These are phyloP conservation scores for Nephelium lappaceum DNA, from an alignment of 345 rosid genomes.

Conservation along the genomic window DNA sequence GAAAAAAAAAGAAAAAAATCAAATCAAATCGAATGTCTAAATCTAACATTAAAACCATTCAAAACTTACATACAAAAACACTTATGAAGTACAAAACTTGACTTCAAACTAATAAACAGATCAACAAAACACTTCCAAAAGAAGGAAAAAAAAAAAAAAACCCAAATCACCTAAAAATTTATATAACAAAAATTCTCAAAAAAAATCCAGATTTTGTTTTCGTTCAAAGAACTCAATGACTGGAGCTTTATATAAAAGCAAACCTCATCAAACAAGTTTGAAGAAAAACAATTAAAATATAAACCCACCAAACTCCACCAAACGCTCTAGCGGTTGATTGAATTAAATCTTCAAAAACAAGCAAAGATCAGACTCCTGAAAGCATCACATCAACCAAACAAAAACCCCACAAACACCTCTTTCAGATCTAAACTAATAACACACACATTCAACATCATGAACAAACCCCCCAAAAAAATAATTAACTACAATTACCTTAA, in stretches of 20 bases:
- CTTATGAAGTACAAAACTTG: neutral
- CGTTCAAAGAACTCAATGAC: conserved; percentile 6
- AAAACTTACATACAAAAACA: conserved; percentile 15
- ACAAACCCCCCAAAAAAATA: neutral
- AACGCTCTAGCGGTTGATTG: conserved; percentile 20
- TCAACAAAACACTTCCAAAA: neutral
- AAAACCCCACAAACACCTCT: conserved; percentile 19
- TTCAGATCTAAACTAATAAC: conserved; percentile 42
- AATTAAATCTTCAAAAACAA: conserved; percentile 35
- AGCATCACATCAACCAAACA: conserved; percentile 35
- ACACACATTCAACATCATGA: neutral
- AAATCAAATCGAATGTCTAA: conserved; percentile 7
- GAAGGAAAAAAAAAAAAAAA: too few species aligned
- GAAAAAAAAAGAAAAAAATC: neutral
- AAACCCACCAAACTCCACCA: conserved; percentile 36
- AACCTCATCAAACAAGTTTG: neutral
- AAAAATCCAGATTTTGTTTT: conserved; percentile 16
- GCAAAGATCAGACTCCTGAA: conserved; percentile 27
- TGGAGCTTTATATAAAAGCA: conserved; percentile 30
- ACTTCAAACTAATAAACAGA: conserved; percentile 9
- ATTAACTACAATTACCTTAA: neutral
- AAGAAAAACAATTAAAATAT: neutral
- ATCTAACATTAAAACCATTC: conserved; percentile 9
- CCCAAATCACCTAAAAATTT: conserved; percentile 3
- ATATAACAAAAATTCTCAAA: neutral